These are phyloP conservation scores for Vigna nakashimae DNA, from an alignment of 306 rosid genomes.

Conservation along the genomic window DNA sequence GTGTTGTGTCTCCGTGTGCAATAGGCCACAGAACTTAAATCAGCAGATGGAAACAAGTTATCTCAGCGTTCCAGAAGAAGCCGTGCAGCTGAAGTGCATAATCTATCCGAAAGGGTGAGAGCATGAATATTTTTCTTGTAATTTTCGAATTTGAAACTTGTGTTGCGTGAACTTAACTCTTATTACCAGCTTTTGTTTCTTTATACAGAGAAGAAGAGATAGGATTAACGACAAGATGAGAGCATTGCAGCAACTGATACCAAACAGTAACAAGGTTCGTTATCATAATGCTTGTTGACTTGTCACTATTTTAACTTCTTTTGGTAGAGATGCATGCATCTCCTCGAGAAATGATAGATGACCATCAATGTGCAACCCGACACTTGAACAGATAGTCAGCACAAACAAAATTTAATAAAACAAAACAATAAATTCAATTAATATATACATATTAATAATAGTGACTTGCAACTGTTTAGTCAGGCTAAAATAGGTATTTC, in stretches of 20 bases:
- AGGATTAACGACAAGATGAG: conserved; percentile 92
- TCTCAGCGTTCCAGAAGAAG: conserved; percentile 61
- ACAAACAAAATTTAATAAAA: neutral
- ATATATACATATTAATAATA: no score
- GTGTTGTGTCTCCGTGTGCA: conserved; percentile 17
- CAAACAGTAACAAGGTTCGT: conserved; percentile 83
- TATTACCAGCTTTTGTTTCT: conserved; percentile 1
- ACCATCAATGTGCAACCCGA: neutral
- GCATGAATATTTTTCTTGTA: neutral
- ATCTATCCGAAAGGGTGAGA: conserved; percentile 88
- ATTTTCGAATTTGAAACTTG: conserved; percentile 26
- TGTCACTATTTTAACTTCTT: neutral
- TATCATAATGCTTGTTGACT: conserved; percentile 32
- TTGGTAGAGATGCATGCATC: conserved; percentile 22
- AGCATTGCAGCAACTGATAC: conserved; percentile 89
- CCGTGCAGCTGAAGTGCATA: conserved; percentile 90
- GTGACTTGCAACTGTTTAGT: no score
- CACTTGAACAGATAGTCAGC: neutral
- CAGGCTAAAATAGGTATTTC: no score
- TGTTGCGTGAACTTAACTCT: neutral
- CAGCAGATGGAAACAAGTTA: conserved; percentile 58
- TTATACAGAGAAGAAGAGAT: conserved; percentile 82
- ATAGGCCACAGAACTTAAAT: conserved; percentile 72
- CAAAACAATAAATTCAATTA: neutral
- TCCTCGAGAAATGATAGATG: neutral